Percentiles rank a stretch among this genome's conserved stretches.
These are phyloP conservation scores for Euphorbia tirucalli DNA, from an alignment of 345 rosid species.

Conservation along the genomic window DNA sequence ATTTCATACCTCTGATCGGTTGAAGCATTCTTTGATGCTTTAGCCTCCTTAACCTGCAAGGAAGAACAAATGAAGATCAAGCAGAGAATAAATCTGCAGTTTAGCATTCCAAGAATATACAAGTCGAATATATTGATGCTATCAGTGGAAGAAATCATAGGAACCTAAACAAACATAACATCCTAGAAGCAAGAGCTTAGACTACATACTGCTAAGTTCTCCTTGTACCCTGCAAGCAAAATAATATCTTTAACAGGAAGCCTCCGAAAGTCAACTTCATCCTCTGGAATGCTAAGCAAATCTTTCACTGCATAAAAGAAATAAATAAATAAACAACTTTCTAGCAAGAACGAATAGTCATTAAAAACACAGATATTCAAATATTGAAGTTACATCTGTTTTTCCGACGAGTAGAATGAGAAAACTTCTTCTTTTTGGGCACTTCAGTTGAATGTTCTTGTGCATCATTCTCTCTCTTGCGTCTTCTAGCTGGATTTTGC, in stretches of 20 bases:
- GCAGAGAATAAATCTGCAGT: constrained; percentile 4
- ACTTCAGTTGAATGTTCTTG: constrained; percentile 37
- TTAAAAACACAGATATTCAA: not conserved
- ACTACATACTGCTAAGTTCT: constrained; percentile 50
- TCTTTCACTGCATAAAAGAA: constrained; percentile 45
- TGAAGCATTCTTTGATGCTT: constrained; percentile 28
- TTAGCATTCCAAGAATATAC: not conserved
- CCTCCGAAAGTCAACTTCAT: constrained; percentile 48
- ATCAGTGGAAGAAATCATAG: not conserved
- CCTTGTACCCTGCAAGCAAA: constrained; percentile 60
- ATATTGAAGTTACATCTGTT: constrained; percentile 41
- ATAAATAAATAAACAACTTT: not conserved
- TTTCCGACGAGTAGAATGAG: constrained; percentile 68
- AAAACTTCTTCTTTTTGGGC: constrained; percentile 61
- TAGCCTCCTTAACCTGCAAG: constrained; percentile 63
- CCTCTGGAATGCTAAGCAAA: constrained; percentile 72
- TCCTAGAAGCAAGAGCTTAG: not conserved
- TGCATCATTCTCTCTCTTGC: constrained; percentile 35
- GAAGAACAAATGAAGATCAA: constrained; percentile 7
- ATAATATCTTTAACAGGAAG: constrained; percentile 71
- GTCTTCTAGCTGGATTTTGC: constrained; percentile 35
- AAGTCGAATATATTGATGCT: not conserved
- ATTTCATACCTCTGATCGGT: constrained; percentile 47
- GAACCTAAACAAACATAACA: not conserved
- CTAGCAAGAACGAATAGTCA: not conserved